Conservation (phyloP, 352 stramenopile genomes). For the Globisporangium polare region DNA sequence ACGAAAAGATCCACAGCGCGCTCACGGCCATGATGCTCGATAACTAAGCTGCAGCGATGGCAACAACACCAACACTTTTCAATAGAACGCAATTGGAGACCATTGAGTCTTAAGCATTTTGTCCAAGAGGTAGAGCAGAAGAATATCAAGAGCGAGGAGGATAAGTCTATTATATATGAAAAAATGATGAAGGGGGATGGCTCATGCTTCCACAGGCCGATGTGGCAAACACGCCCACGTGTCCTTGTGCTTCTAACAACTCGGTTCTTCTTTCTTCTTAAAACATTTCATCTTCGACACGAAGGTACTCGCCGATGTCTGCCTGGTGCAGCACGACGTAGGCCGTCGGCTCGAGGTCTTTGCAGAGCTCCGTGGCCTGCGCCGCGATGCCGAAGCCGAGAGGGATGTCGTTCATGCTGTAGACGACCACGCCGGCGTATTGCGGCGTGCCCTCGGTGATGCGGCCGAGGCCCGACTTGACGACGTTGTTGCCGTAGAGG, state of each 20-base stretch:
- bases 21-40: constrained; percentile 50
- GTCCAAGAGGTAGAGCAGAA: neutral
- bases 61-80: neutral
- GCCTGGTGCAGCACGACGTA: constrained; percentile 99
- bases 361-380: constrained; percentile 93
- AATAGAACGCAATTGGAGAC: constrained; percentile 18
- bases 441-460: constrained; percentile 98
- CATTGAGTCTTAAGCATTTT: neutral
- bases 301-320: constrained; percentile 99
- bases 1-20: constrained; percentile 73
- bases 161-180: constrained; percentile 62
- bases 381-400: constrained; percentile 98
- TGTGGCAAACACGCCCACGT: neutral
- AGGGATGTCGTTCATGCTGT: constrained; percentile 98
- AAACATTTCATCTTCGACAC: constrained; percentile 98
- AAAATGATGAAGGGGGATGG: constrained; percentile 12
- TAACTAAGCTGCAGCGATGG: constrained; percentile 18
- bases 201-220: neutral
- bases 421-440: constrained; percentile 98
- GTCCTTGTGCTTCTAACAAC: neutral
- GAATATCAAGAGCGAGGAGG: constrained; percentile 20
- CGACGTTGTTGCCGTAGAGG: constrained; percentile 99
- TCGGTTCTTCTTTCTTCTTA: constrained; percentile 51
- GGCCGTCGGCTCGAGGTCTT: constrained; percentile 94
- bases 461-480: constrained; percentile 96